Conservation (phyloP, 2,329 filamentous ascomycete genomes). For the Arthrobotrys entomopaga region DNA sequence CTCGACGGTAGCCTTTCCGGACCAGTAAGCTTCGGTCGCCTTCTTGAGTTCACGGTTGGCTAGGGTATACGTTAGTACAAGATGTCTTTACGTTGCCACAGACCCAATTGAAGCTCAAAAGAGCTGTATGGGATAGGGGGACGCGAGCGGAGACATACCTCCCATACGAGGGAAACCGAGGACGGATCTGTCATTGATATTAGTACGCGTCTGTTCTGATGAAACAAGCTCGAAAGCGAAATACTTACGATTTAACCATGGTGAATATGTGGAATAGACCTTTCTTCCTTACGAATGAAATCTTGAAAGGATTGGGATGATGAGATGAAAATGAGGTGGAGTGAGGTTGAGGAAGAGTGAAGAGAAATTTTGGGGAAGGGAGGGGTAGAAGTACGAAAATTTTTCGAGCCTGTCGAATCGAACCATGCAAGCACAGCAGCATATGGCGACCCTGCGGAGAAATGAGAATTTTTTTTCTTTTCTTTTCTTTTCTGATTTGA, state of each 20-base stretch:
- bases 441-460: background rate
- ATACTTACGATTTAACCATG: constrained; percentile 71
- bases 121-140: constrained; percentile 1
- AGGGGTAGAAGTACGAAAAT: constrained; percentile 54
- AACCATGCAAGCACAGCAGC: constrained; percentile 12
- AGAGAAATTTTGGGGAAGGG: constrained; percentile 7
- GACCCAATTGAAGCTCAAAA: constrained; percentile 36
- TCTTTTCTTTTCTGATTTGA: constrained; percentile 23
- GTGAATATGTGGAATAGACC: constrained; percentile 60
- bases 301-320: constrained; percentile 40
- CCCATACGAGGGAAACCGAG: constrained; percentile 99
- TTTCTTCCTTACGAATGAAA: constrained; percentile 54
- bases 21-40: constrained; percentile 98
- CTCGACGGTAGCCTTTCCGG: constrained; percentile 88
- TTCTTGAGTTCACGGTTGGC: constrained; percentile 98
- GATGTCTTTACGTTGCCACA: constrained; percentile 4
- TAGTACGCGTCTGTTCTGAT: constrained; percentile 33
- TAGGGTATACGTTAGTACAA: constrained; percentile 39
- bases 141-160: constrained; percentile 61
- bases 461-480: constrained; percentile 9
- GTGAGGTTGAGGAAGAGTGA: constrained; percentile 46
- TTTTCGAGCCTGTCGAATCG: constrained; percentile 59
- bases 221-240: background rate
- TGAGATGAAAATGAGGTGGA: constrained; percentile 24
- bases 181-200: constrained; percentile 69